Percentiles rank a stretch among this genome's conserved stretches.
Conservation (phyloP, 2,329 filamentous ascomycete genomes). For the Coccinonectria pachysandricola region DNA sequence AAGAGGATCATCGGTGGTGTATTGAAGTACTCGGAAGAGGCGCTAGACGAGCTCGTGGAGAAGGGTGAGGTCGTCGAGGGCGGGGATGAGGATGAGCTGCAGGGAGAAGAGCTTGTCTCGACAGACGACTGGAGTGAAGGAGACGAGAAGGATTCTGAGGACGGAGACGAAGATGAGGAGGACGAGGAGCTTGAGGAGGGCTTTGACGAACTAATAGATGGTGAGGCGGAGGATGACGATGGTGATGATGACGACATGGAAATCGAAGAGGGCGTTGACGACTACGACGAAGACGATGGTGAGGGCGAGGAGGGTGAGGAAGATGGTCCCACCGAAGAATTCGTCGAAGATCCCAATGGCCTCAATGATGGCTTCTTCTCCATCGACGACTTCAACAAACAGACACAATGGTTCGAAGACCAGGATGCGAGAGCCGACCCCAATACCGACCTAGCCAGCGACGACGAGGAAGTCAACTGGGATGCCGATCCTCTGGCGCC, state of each 20-base stretch:
- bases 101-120: slow-evolving; percentile 22
- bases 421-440: slow-evolving; percentile 70
- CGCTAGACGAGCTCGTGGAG: slow-evolving; percentile 40
- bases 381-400: slow-evolving; percentile 93
- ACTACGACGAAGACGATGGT: slow-evolving; percentile 24
- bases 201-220: slow-evolving; percentile 14
- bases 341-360: slow-evolving; percentile 57
- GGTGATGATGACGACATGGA: slow-evolving; percentile 25
- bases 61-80: slow-evolving; percentile 33
- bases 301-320: slow-evolving; percentile 29
- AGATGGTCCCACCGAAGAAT: slow-evolving; percentile 36
- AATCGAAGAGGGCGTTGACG: slow-evolving; percentile 28
- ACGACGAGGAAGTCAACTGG: slow-evolving; percentile 86
- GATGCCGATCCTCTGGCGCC: slow-evolving; percentile 58
- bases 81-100: slow-evolving; percentile 22
- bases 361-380: slow-evolving; percentile 98
- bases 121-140: too few species aligned
- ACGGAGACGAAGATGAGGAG: slow-evolving; percentile 21
- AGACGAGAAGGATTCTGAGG: slow-evolving; percentile 19
- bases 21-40: slow-evolving; percentile 36
- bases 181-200: slow-evolving; percentile 15
- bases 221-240: slow-evolving; percentile 14
- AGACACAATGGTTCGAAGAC: slow-evolving; percentile 80
- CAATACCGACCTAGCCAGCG: slow-evolving; percentile 62
- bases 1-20: slow-evolving; percentile 62